phyloP scores from a whole-genome alignment of 2,329 filamentous ascomycete genomes.

The Neonectria ditissima region DNA sequence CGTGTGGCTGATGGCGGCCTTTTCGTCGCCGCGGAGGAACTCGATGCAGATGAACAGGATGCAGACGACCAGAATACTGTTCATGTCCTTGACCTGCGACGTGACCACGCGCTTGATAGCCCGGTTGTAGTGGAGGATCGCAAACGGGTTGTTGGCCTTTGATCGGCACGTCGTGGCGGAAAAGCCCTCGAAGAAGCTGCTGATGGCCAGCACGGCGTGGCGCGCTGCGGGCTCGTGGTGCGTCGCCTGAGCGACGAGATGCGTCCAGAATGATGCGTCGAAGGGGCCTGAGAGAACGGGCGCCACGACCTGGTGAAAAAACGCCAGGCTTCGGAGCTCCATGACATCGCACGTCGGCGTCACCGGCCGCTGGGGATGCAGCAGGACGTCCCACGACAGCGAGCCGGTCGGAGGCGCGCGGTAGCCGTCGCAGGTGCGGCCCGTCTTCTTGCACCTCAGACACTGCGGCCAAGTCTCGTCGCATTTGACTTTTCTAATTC shows the following conservation, averaged over 20 bases:
- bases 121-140: constrained; percentile 55
- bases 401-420: constrained; percentile 46
- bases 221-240: constrained; percentile 52
- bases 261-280: constrained; percentile 56
- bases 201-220: constrained; percentile 55
- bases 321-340: constrained; percentile 51
- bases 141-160: constrained; percentile 45
- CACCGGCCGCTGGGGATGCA: constrained; percentile 38
- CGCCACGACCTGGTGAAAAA: constrained; percentile 53
- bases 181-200: constrained; percentile 53
- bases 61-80: constrained; percentile 54
- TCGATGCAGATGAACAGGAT: constrained; percentile 59
- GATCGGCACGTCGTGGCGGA: constrained; percentile 14
- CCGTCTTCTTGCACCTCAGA: constrained; percentile 62
- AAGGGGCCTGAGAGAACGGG: constrained; percentile 52
- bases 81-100: constrained; percentile 39
- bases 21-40: constrained; percentile 52
- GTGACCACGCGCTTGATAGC: constrained; percentile 52
- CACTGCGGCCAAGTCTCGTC: constrained; percentile 66
- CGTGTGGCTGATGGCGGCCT: constrained; percentile 52
- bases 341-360: constrained; percentile 39
- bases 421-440: constrained; percentile 68
- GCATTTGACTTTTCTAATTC: constrained; percentile 68
- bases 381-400: constrained; percentile 52
- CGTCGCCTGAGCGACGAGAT: constrained; percentile 53